Percentiles rank a stretch among this genome's conserved stretches.
These are phyloP conservation scores for Dryadomyces quercus-mongolicae DNA, from an alignment of 2,329 filamentous ascomycete species.

Conservation along the genomic window DNA sequence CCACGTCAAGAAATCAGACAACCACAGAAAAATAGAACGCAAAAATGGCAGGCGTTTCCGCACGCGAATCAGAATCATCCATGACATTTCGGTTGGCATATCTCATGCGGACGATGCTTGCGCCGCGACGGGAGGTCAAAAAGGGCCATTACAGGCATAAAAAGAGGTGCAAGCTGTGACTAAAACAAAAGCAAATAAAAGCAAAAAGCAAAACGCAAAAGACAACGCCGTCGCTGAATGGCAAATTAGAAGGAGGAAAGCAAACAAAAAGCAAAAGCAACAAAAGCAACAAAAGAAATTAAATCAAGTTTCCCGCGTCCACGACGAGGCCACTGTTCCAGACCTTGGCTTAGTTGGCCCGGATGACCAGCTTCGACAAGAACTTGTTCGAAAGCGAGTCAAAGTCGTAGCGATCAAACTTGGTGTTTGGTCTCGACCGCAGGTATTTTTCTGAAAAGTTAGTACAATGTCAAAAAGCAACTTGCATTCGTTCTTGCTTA, in stretches of 20 bases:
- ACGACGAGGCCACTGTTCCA: too few relatives aligned
- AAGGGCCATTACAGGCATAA: neutral
- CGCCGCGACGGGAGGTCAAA: constrained; percentile 3
- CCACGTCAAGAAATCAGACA: neutral
- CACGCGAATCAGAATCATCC: constrained; percentile 1
- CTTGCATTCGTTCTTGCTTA: constrained; percentile 41
- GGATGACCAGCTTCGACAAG: constrained; percentile 89
- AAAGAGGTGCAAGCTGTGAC: neutral
- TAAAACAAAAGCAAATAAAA: neutral
- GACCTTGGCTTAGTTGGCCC: constrained; percentile 55
- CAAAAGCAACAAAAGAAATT: neutral
- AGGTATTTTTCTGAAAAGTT: constrained; percentile 51
- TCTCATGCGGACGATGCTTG: constrained; percentile 1
- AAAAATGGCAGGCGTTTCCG: constrained; percentile 4
- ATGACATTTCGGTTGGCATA: constrained; percentile 6
- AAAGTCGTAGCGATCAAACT: constrained; percentile 86
- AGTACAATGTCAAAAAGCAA: too few relatives aligned
- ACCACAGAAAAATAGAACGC: constrained; percentile 3
- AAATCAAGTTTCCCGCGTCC: too few relatives aligned
- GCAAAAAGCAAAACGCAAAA: neutral
- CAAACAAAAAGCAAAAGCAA: neutral
- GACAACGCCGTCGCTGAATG: constrained; percentile 20
- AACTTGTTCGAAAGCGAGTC: constrained; percentile 97
- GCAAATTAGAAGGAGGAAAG: neutral
- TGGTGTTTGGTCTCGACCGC: constrained; percentile 60